These are phyloP conservation scores for Exophiala alcalophila DNA, from an alignment of 2,329 filamentous ascomycete species.

Conservation along the genomic window DNA sequence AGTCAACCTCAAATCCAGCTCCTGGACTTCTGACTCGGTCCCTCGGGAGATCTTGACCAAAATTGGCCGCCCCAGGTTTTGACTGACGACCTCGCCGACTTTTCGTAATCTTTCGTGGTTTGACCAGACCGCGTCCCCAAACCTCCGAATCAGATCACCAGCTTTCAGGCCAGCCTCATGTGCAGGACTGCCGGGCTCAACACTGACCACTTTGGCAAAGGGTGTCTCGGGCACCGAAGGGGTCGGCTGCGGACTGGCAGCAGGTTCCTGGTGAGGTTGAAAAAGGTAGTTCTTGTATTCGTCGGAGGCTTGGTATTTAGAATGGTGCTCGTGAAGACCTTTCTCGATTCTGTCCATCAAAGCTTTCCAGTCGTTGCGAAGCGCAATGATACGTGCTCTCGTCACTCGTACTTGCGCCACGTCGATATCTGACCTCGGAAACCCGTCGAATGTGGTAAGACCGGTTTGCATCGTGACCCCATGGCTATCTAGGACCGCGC, in stretches of 20 bases:
- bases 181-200: slow-evolving; percentile 75
- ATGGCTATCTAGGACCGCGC: slow-evolving; percentile 74
- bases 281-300: slow-evolving; percentile 30
- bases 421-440: slow-evolving; percentile 88
- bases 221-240: slow-evolving; percentile 50
- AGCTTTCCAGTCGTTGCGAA: slow-evolving; percentile 90
- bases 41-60: slow-evolving; percentile 24
- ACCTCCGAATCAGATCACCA: slow-evolving; percentile 78
- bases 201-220: slow-evolving; percentile 87
- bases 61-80: slow-evolving; percentile 70
- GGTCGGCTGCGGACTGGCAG: slow-evolving; percentile 25
- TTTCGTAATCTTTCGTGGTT: slow-evolving; percentile 85
- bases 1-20: slow-evolving; percentile 68
- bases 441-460: slow-evolving; percentile 84
- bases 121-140: slow-evolving; percentile 76
- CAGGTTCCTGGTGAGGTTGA: slow-evolving; percentile 23
- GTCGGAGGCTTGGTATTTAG: slow-evolving; percentile 53
- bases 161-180: slow-evolving; percentile 73
- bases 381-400: slow-evolving; percentile 78
- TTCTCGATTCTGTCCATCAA: slow-evolving; percentile 81
- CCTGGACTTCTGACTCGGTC: slow-evolving; percentile 31
- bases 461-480: slow-evolving; percentile 88
- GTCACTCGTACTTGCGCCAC: slow-evolving; percentile 96
- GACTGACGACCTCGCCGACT: slow-evolving; percentile 85
- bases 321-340: slow-evolving; percentile 85